Evolutionary conservation across 179 eudicot genomes (phyloP), one percentile per base, ranked within the genome.

Genomic region (Corrigiola litoralis): DNA sequence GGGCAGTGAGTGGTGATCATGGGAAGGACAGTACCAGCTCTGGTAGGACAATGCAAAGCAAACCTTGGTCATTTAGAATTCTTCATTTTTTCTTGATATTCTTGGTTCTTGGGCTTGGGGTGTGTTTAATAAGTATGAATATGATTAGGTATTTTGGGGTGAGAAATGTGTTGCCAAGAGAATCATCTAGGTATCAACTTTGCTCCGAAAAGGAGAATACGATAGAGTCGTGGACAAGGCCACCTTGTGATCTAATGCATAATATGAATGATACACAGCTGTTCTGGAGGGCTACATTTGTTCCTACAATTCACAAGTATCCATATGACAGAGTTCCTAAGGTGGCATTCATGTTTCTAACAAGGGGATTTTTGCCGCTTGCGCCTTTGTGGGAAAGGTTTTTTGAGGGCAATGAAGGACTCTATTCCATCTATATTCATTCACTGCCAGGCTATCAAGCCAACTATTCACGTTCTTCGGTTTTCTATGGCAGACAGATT

Each of bases 261-360:
- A 58, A 52, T 9, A 92, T 92, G 98, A 87, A 77, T 53, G 98
- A 92, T 55, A 63, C 75, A n/a, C 92, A 87, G 81, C 77, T 92
- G 24, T 79, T 87, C 6, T 92, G 98, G 96, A 82, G 90, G 74
- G 96, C 96, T 0, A 69, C 96, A 5, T 81, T 85, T 41, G 84
- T 70, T 37, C 95, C 96, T 14, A 69, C 75, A 33, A 79, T 87
- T 8, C 81, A 75, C 48, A 68, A 77, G 65, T 89, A 86, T 72
- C 98, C 98, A 0, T 92, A 85, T 49, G 54, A 60, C 3, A 79
- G 98, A 75, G 78, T 79, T 63, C 89, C 90, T 3, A 92, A 89
- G 83, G 62, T 89, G 46, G 98, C 98, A 13, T 92, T 92, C 72
- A 85, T 92, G 98, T 92, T 92, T 77, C 75, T 92, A 56, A 87